Conservation (phyloP, 2,329 filamentous ascomycete genomes). For the Ophioceras dolichostomum region DNA sequence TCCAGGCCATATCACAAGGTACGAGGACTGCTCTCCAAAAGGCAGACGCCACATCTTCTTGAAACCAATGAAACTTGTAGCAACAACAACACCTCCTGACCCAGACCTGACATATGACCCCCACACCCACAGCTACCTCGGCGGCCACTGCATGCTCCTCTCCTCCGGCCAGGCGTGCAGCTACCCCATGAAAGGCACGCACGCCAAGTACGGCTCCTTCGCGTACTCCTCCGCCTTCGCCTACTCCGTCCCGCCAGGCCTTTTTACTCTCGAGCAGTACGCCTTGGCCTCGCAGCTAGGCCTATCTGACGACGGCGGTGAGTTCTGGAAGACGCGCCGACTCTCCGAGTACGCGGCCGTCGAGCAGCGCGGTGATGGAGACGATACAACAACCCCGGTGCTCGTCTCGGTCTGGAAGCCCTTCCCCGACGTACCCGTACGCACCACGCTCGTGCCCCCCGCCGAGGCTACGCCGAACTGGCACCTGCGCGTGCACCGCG, state of each 20-base stretch:
- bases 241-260: conserved; percentile 66
- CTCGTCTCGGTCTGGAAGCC: conserved; percentile 60
- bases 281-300: conserved; percentile 65
- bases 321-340: conserved; percentile 68
- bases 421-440: conserved; percentile 54
- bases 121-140: conserved; percentile 37
- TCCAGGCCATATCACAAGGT: conserved; percentile 60
- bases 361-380: conserved; percentile 31
- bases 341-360: conserved; percentile 53
- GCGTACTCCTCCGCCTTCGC: conserved; percentile 66
- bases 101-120: too few species aligned
- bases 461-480: conserved; percentile 47
- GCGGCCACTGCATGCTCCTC: conserved; percentile 65
- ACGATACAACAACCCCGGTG: conserved; percentile 39
- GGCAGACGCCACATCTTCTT: not conserved
- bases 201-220: conserved; percentile 72
- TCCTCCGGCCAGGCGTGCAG: conserved; percentile 70
- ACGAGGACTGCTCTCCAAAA: conserved; percentile 2
- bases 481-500: conserved; percentile 55
- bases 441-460: conserved; percentile 54
- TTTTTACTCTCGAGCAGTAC: conserved; percentile 65
- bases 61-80: not conserved
- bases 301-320: conserved; percentile 63
- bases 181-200: conserved; percentile 70
- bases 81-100: not conserved